Conservation (phyloP, 148 eudicot species). For the Simmondsia chinensis region DNA sequence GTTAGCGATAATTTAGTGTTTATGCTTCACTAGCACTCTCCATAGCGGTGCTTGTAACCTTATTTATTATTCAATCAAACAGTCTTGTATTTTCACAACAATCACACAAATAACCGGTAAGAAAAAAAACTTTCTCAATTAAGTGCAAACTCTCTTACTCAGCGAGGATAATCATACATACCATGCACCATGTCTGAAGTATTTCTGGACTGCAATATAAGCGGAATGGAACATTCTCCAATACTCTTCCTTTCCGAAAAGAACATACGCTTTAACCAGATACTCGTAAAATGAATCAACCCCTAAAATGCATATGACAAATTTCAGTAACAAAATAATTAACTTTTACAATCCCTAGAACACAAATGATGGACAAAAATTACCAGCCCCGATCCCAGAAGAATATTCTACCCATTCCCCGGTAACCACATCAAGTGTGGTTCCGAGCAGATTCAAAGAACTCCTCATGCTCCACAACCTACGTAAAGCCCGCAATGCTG, state of each 20-base stretch:
- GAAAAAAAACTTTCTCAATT: too few relatives aligned
- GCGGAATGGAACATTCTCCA: conserved; percentile 99
- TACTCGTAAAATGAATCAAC: conserved; percentile 97
- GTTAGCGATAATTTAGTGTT: too few relatives aligned
- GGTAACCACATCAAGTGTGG: conserved; percentile 79
- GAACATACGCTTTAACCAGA: conserved; percentile 79
- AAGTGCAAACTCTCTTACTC: neutral
- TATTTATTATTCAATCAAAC: too few relatives aligned
- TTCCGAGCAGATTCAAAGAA: conserved; percentile 84
- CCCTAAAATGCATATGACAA: conserved; percentile 31
- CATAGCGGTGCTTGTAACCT: too few relatives aligned
- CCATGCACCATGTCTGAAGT: conserved; percentile 96
- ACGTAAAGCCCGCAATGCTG: conserved; percentile 84
- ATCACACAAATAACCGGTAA: too few relatives aligned
- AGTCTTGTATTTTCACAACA: too few relatives aligned
- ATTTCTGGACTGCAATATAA: conserved; percentile 83
- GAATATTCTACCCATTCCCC: conserved; percentile 94
- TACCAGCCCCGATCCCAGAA: conserved; percentile 97
- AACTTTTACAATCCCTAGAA: neutral
- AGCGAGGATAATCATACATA: conserved; percentile 9
- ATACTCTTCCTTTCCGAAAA: conserved; percentile 83
- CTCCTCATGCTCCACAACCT: conserved; percentile 97
- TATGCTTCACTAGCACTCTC: too few relatives aligned
- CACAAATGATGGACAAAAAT: conserved; percentile 9
- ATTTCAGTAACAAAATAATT: conserved; percentile 5